Conservation (phyloP, 2,329 filamentous ascomycete species). For the Orbilia javanica region DNA sequence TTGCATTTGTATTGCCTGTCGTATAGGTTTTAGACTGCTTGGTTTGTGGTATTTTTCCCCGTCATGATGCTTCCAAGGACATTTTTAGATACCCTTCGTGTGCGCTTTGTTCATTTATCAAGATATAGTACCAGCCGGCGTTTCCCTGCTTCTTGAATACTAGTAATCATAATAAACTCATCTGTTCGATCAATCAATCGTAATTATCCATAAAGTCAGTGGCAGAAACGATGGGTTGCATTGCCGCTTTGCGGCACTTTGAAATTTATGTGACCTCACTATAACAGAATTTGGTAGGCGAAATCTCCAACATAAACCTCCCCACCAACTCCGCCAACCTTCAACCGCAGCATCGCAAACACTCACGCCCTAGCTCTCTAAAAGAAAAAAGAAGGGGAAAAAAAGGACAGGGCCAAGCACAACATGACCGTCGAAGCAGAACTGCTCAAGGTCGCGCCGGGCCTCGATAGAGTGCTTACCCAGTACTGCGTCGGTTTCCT, state of each 20-base stretch:
- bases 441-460: slow-evolving; percentile 74
- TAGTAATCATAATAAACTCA: too few relatives aligned
- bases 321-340: slow-evolving; percentile 6
- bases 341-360: not conserved
- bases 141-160: too few relatives aligned
- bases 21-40: slow-evolving; percentile 29
- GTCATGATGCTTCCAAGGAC: not conserved
- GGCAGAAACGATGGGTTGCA: not conserved
- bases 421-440: slow-evolving; percentile 52
- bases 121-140: not conserved
- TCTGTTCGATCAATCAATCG: not conserved
- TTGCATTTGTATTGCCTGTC: slow-evolving; percentile 61
- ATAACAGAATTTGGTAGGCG: slow-evolving; percentile 20
- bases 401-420: not conserved
- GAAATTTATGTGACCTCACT: not conserved
- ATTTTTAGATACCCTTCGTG: slow-evolving; percentile 43
- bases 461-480: slow-evolving; percentile 87
- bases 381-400: too few relatives aligned
- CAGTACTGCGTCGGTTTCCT: slow-evolving; percentile 96
- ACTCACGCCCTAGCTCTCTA: too few relatives aligned
- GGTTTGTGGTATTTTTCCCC: slow-evolving; percentile 20
- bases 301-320: slow-evolving; percentile 28
- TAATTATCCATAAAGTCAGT: not conserved
- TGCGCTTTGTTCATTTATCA: slow-evolving; percentile 7
- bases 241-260: slow-evolving; percentile 13